Percentiles rank a stretch among this genome's conserved stretches.
Conservation (phyloP, 1,284 basidiomycete genomes). For the Neolentinus lepideus region DNA sequence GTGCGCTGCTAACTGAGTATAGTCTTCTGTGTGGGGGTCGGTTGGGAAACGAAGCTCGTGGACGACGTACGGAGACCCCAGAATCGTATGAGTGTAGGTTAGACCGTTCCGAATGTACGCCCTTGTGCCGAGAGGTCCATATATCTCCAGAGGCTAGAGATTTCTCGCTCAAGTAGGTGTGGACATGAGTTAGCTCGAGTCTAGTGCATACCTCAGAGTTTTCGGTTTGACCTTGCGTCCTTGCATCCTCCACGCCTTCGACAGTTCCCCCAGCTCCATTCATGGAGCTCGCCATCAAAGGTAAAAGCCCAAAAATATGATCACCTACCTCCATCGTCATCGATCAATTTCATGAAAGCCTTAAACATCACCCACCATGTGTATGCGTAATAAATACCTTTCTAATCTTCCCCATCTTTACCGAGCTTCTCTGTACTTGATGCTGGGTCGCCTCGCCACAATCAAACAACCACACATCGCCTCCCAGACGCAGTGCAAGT, state of each 20-base stretch:
- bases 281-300: slow-evolving; percentile 59
- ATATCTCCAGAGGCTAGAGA: slow-evolving; percentile 68
- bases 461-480: slow-evolving; percentile 81
- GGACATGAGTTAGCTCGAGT: no score
- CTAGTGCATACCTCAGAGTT: slow-evolving; percentile 13
- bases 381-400: slow-evolving; percentile 93
- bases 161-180: no score
- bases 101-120: slow-evolving; percentile 75
- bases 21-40: slow-evolving; percentile 44
- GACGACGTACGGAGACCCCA: slow-evolving; percentile 76
- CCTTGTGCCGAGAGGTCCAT: slow-evolving; percentile 83
- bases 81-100: slow-evolving; percentile 61
- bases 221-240: slow-evolving; percentile 23
- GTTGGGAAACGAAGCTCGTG: slow-evolving; percentile 74
- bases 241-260: slow-evolving; percentile 55
- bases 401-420: slow-evolving; percentile 76
- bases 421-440: slow-evolving; percentile 61
- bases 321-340: slow-evolving; percentile 46
- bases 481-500: slow-evolving; percentile 52
- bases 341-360: slow-evolving; percentile 21
- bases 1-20: slow-evolving; percentile 37
- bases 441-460: slow-evolving; percentile 89
- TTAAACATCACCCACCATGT: slow-evolving; percentile 47
- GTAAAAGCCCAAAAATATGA: slow-evolving; percentile 79
- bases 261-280: slow-evolving; percentile 66